Base-by-base conservation (phyloP, 805 yeast genomes). In the Jamesozyma rosinii region DNA sequence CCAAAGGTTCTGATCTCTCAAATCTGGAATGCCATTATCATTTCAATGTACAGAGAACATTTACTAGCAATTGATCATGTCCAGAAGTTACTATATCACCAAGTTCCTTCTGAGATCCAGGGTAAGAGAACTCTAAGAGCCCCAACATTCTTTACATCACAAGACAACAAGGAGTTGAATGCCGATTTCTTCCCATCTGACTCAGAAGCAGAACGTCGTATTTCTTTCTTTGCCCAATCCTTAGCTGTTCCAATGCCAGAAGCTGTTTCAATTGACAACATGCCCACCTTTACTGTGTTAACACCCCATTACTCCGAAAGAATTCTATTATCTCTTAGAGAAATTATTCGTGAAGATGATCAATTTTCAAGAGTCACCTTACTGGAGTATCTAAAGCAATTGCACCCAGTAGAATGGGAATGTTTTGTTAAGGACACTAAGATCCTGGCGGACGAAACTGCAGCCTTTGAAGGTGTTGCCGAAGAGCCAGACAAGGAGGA, bases 21-120 rank as follows among this genome's bases (percentile, higher is more conserved):
- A 73, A 88, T 92, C 57, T 92, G 98, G 98, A 92, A 92, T 65
- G 98, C 98, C 40, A 84, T 92, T 66, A 94, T 92, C 53, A 92
- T 92, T 57, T 90, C 97, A 46, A 92, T 92, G 98, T 92, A 92
- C 79, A 87, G 98, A 74, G 98, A 92, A 71, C 98, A 92, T 67
- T 74, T 92, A 67, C 71, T 92, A 55, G 97, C 98, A 24, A 90
- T 92, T 67, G 98, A 92, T 67, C 98, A 92, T 64, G 98, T 92
- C 51, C 97, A 92, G 70, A 88, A 87, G 71, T 76, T 92, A 66
- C 76, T 92, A 53, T 92, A 92, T 69, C 97, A 92, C 67, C 98
- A 92, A 74, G 97, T 90, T 58, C 97, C 97, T 44, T 81, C 95
- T 49, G 97, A 90, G 69, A 75, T 88, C 63, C 96, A 89, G 69